phyloP scores from a whole-genome alignment of 78 protist species.

The Dictyostelium brefeldianum region DNA sequence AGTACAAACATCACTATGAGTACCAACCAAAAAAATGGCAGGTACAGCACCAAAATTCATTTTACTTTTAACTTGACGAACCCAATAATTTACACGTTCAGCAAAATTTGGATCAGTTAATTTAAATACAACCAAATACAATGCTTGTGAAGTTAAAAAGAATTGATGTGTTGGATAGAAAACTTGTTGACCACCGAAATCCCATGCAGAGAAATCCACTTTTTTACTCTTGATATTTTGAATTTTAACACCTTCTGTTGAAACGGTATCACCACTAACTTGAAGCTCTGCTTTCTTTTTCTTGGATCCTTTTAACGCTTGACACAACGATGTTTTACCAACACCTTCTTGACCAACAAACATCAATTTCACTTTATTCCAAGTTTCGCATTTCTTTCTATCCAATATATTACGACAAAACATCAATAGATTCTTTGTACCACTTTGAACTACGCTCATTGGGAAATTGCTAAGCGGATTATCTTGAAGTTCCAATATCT shows the following conservation, averaged over 20 bases:
- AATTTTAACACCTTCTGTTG: slow-evolving; percentile 80
- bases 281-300: slow-evolving; percentile 59
- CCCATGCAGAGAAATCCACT: slow-evolving; percentile 73
- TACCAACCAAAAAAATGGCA: slow-evolving; percentile 68
- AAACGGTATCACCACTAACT: slow-evolving; percentile 70
- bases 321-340: slow-evolving; percentile 66
- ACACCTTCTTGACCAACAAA: slow-evolving; percentile 84
- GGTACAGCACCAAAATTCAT: slow-evolving; percentile 54
- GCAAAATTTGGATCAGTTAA: slow-evolving; percentile 74
- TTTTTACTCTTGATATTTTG: slow-evolving; percentile 38
- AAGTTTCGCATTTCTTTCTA: slow-evolving; percentile 41
- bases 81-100: slow-evolving; percentile 77
- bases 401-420: slow-evolving; percentile 70
- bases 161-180: slow-evolving; percentile 84
- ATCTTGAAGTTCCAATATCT: slow-evolving; percentile 61
- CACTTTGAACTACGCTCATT: slow-evolving; percentile 18
- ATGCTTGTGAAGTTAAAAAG: slow-evolving; percentile 71
- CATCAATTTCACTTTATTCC: slow-evolving; percentile 78
- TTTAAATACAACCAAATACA: slow-evolving; percentile 66
- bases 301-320: slow-evolving; percentile 54
- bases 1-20: slow-evolving; percentile 75
- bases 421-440: slow-evolving; percentile 44
- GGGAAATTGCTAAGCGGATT: slow-evolving; percentile 74
- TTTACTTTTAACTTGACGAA: slow-evolving; percentile 61
- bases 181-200: slow-evolving; percentile 83